These are phyloP conservation scores for Vigna nakashimae DNA, from an alignment of 306 rosid species.

Conservation along the genomic window DNA sequence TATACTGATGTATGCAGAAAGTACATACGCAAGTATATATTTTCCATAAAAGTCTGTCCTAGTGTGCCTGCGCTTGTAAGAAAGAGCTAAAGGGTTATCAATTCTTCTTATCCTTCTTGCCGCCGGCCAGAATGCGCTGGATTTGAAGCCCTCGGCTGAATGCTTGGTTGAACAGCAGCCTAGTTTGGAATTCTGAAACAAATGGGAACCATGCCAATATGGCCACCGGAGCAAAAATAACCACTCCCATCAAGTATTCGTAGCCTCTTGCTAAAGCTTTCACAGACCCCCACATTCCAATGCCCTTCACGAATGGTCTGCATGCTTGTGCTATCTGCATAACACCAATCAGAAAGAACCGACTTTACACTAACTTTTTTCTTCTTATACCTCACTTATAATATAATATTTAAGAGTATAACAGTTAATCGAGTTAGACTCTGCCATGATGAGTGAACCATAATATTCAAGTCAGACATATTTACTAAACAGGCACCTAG, in stretches of 20 bases:
- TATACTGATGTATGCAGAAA: not conserved
- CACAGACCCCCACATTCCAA: slow-evolving; percentile 95
- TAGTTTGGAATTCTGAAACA: slow-evolving; percentile 92
- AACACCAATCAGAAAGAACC: slow-evolving; percentile 38
- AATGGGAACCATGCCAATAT: slow-evolving; percentile 95
- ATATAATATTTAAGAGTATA: not conserved
- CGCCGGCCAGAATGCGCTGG: slow-evolving; percentile 92
- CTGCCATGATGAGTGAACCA: not conserved
- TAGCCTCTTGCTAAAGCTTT: slow-evolving; percentile 87
- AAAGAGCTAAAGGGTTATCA: slow-evolving; percentile 11
- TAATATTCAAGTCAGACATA: not conserved
- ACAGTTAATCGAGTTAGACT: slow-evolving; percentile 5
- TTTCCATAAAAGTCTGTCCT: not conserved
- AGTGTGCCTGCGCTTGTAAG: not conserved
- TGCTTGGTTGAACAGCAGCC: slow-evolving; percentile 96
- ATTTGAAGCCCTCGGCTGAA: slow-evolving; percentile 98
- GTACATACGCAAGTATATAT: slow-evolving; percentile 2
- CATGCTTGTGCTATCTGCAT: slow-evolving; percentile 84
- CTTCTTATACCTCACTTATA: slow-evolving; percentile 5
- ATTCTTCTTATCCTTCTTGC: slow-evolving; percentile 79
- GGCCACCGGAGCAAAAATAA: slow-evolving; percentile 79
- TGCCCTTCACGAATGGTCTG: slow-evolving; percentile 69
- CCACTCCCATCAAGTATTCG: slow-evolving; percentile 89
- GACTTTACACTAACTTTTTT: slow-evolving; percentile 8
- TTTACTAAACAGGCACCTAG: slow-evolving; percentile 8